Evolutionary conservation across 164 flowering plant species (phyloP), one percentile per base, ranked within the genome.

Genomic region (Taxillus chinensis): DNA sequence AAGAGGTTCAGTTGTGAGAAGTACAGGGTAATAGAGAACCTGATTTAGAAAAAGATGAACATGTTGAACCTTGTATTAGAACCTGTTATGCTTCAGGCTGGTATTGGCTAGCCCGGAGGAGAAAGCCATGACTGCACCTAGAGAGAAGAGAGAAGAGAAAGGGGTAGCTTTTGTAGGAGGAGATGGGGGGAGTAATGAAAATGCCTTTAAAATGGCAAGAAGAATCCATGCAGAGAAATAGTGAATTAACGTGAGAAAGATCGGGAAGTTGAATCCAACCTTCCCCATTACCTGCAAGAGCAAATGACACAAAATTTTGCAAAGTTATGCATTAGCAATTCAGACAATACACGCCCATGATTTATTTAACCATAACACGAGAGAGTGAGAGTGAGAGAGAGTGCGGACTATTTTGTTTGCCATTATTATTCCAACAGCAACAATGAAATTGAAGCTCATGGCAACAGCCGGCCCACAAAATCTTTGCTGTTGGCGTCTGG

Each of bases 41-140:
- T 57, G 14, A 43, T 41, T 17, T 41, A 9, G 46, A 62, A 55
- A 38, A 17, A 45, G 7, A 42, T 0, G 9, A 27, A 51, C 14
- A 12, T 15, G 54, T 40, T 59, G 11, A 41, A 60, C 3, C n/a
- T 41, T 5, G 16, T 39, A 38, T 7, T 2, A 45, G 41, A 60
- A 85, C 92, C 96, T 89, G 84, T 89, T 86, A 60, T 82, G 79
- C 68, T 83, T 77, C 9, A 89, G 71, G 74, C 92, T 89, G 42
- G 85, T 72, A 69, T 89, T 89, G 59, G 90, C 90, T 60, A 86
- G 87, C 60, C 92, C 96, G 51, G 88, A 79, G 59, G 96, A 82
- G 56, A 86, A 71, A 61, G 96, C 74, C 96, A 89, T 89, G 61
- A 89, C 86, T 42, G 69, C 75, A 5, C 92, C 92, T 65, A 89